phyloP scores from a whole-genome alignment of 257 asterid species.

The Petunia secreta region DNA sequence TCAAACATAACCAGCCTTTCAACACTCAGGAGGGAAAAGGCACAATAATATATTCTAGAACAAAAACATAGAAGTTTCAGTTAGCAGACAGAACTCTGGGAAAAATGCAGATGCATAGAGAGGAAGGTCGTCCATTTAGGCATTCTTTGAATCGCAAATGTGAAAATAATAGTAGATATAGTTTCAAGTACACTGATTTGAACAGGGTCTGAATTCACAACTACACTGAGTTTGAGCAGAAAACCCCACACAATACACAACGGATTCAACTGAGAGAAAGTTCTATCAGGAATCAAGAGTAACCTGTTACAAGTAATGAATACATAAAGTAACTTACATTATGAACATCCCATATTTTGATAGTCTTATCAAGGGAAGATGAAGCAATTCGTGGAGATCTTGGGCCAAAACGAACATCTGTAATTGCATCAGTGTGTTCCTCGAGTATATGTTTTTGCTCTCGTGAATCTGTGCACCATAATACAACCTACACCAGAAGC shows the following conservation, averaged over 20 bases:
- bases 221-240: not conserved
- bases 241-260: constrained; percentile 3
- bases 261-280: not conserved
- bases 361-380: constrained; percentile 40
- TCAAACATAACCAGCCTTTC: not conserved
- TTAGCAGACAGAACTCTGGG: not conserved
- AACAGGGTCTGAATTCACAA: not conserved
- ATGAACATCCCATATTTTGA: constrained; percentile 44
- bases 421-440: constrained; percentile 38
- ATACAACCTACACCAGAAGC: constrained; percentile 30
- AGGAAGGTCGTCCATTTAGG: not conserved
- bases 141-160: not conserved
- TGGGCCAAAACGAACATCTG: constrained; percentile 45
- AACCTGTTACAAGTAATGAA: not conserved
- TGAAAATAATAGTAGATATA: not conserved
- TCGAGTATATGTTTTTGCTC: constrained; percentile 28
- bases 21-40: not conserved
- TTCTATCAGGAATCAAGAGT: constrained; percentile 1
- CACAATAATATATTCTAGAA: not conserved
- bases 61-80: not conserved
- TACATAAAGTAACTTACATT: constrained; percentile 30
- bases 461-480: constrained; percentile 41
- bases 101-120: not conserved
- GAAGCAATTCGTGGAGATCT: constrained; percentile 39
- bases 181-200: constrained; percentile 10